Conservation (phyloP, 2,329 filamentous ascomycete genomes). For the Alternaria rosae region DNA sequence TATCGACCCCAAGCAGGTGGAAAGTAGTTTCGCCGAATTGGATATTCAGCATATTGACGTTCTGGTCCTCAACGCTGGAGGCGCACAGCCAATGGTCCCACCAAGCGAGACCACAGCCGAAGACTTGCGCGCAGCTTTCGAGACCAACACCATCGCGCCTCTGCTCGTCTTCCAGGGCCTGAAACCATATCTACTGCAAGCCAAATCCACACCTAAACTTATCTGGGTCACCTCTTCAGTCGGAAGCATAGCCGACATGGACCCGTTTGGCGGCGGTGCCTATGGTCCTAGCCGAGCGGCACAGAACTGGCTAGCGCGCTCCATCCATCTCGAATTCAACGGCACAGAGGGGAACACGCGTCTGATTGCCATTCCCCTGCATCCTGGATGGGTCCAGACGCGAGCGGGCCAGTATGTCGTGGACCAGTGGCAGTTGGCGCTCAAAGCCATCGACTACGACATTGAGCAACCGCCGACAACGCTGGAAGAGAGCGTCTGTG, state of each 20-base stretch:
- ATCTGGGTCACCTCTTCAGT: conserved; percentile 1
- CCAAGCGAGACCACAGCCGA: conserved; percentile 2
- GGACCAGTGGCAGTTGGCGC: not conserved
- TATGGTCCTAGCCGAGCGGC: conserved; percentile 8
- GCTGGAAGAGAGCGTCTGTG: not conserved
- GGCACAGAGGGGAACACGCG: not conserved
- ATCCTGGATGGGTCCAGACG: conserved; percentile 9
- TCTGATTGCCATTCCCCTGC: conserved; percentile 4
- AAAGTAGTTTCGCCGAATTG: conserved; percentile 1
- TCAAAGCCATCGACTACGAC: not conserved
- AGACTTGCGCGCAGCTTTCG: not conserved
- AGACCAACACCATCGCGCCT: conserved; percentile 1
- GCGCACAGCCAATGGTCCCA: not conserved
- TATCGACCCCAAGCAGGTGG: not conserved
- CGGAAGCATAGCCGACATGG: conserved; percentile 3
- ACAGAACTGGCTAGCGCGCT: conserved; percentile 4
- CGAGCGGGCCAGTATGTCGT: not conserved
- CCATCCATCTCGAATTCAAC: conserved; percentile 8
- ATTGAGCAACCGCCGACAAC: conserved; percentile 4
- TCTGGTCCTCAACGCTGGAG: conserved; percentile 1
- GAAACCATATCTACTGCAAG: conserved; percentile 1
- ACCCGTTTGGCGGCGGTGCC: not conserved
- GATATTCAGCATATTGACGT: conserved; percentile 1
- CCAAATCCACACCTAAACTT: not conserved
- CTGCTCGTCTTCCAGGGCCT: conserved; percentile 2